Conservation (phyloP, 1,139 yeast genomes). For the Hyphopichia wangnamkhiaoensis region DNA sequence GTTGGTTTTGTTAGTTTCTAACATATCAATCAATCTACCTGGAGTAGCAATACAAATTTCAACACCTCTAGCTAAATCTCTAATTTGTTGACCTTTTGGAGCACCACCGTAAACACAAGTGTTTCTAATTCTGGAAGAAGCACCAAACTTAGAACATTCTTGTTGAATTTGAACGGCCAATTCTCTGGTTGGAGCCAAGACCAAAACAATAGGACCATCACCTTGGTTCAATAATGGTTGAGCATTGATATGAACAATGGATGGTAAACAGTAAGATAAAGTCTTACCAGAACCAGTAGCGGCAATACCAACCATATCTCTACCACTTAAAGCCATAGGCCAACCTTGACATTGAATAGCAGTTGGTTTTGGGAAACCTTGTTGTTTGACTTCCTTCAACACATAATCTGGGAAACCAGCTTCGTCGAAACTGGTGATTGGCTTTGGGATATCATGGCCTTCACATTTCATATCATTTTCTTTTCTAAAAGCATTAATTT, state of each 20-base stretch:
- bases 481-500: conserved; percentile 73
- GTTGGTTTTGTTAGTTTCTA: conserved; percentile 93
- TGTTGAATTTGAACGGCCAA: conserved; percentile 95
- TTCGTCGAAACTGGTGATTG: conserved; percentile 89
- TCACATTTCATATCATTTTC: conserved; percentile 81
- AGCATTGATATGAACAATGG: conserved; percentile 96
- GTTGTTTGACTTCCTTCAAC: conserved; percentile 80
- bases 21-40: conserved; percentile 97
- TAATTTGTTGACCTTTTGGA: conserved; percentile 94
- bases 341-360: conserved; percentile 99
- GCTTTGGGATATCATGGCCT: conserved; percentile 91
- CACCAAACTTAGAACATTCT: conserved; percentile 94
- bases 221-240: conserved; percentile 91
- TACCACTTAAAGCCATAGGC: conserved; percentile 99
- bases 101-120: conserved; percentile 99
- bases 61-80: conserved; percentile 92
- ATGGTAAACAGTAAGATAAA: conserved; percentile 91
- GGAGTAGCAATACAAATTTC: conserved; percentile 97
- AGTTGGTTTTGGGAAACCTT: conserved; percentile 93
- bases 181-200: conserved; percentile 98
- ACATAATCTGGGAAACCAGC: conserved; percentile 97
- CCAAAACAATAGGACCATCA: conserved; percentile 96
- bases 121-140: conserved; percentile 89
- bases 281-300: conserved; percentile 99
- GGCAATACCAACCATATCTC: conserved; percentile 98